Evolutionary conservation across 2,329 filamentous ascomycete species (phyloP).

Genomic region (Epichloe typhina): DNA sequence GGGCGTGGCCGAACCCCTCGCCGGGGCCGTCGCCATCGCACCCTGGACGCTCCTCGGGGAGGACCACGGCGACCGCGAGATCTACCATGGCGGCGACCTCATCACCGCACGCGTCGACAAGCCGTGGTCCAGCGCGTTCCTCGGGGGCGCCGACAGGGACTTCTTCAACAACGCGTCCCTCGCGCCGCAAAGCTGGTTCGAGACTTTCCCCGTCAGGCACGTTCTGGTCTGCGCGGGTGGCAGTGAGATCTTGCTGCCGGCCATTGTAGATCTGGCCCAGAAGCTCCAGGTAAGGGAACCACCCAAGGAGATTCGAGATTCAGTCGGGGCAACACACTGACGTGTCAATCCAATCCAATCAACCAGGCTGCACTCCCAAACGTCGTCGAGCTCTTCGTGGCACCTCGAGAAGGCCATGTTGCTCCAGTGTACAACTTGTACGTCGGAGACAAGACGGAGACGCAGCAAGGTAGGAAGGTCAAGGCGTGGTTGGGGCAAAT

Average conservation of each 20-base stretch:
- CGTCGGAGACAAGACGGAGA: conserved; percentile 10
- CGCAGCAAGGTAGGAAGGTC: conserved; percentile 11
- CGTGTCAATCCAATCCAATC: background rate
- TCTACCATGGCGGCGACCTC: conserved; percentile 10
- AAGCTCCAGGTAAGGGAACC: conserved; percentile 9
- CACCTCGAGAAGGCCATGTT: conserved; percentile 10
- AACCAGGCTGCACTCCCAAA: conserved; percentile 8
- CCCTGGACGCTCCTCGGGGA: conserved; percentile 11
- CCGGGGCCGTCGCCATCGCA: conserved; percentile 7
- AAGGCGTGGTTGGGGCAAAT: conserved; percentile 11
- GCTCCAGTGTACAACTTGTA: conserved; percentile 12
- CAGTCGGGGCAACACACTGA: background rate
- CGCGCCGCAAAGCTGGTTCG: conserved; percentile 11
- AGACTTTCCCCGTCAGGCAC: conserved; percentile 8
- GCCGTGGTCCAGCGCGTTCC: conserved; percentile 7
- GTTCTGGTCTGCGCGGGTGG: conserved; percentile 9
- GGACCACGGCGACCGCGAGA: conserved; percentile 2
- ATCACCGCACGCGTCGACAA: conserved; percentile 7
- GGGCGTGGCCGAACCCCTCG: conserved; percentile 7
- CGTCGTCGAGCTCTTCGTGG: conserved; percentile 10
- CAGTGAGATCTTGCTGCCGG: conserved; percentile 11
- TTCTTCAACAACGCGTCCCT: conserved; percentile 9
- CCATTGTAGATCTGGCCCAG: conserved; percentile 8
- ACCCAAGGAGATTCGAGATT: too few relatives aligned
- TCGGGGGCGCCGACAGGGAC: conserved; percentile 7